Conservation (phyloP, 129 eudicot genomes). For the Centrapalus pauciflorus region DNA sequence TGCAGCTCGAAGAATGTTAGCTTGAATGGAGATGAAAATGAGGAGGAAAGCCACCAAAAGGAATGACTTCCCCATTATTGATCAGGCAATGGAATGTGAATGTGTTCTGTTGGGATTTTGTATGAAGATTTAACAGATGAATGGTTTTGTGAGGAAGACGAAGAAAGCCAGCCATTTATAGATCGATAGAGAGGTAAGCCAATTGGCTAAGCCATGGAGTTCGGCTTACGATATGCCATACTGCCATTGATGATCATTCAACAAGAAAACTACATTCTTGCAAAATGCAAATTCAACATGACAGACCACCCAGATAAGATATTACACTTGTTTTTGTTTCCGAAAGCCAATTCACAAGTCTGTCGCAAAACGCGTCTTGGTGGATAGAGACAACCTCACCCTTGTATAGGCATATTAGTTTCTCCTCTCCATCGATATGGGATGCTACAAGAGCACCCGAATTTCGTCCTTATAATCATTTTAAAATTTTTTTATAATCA, state of each 20-base stretch:
- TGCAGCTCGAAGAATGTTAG: constrained; percentile 24
- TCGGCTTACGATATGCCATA: constrained; percentile 16
- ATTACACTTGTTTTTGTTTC: too few species aligned
- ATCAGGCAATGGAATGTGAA: too few species aligned
- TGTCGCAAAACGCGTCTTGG: too few species aligned
- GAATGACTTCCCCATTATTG: constrained; percentile 24
- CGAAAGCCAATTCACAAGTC: too few species aligned
- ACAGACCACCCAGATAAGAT: too few species aligned
- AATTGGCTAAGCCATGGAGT: constrained; percentile 2
- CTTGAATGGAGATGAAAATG: constrained; percentile 35
- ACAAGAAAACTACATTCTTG: constrained; percentile 17
- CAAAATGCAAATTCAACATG: too few species aligned
- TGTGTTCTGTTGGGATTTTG: background rate
- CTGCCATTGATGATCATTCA: background rate
- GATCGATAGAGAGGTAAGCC: constrained; percentile 19
- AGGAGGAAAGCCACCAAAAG: constrained; percentile 41
- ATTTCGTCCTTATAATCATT: too few species aligned
- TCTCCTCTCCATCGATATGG: too few species aligned
- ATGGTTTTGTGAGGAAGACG: constrained; percentile 16
- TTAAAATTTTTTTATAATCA: too few species aligned
- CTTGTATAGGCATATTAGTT: too few species aligned
- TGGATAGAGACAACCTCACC: too few species aligned
- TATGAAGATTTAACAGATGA: background rate
- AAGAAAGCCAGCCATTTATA: constrained; percentile 7
- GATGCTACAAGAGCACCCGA: too few species aligned